A percentile compares a stretch with the other conserved stretches of the same genome.
These are phyloP conservation scores for Gynostemma pentaphyllum DNA, from an alignment of 306 rosid species.

Conservation along the genomic window DNA sequence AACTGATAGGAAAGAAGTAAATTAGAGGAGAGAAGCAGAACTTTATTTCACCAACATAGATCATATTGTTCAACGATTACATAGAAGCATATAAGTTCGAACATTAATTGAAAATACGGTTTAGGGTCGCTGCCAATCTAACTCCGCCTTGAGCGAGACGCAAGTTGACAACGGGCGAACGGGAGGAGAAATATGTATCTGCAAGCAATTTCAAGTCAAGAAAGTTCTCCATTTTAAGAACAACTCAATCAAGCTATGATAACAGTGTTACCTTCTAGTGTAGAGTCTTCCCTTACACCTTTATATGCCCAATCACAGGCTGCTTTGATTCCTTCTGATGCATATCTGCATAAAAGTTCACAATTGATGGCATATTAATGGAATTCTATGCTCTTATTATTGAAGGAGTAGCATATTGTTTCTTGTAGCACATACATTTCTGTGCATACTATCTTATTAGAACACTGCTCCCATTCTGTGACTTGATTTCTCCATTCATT, in stretches of 20 bases:
- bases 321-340: conserved; percentile 53
- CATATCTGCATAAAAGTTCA: conserved; percentile 41
- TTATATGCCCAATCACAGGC: conserved; percentile 76
- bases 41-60: background rate
- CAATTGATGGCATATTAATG: background rate
- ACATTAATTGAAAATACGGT: conserved; percentile 43
- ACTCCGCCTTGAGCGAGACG: conserved; percentile 83
- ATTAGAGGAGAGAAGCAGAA: background rate
- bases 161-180: conserved; percentile 41
- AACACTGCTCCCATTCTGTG: conserved; percentile 55
- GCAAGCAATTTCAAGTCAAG: conserved; percentile 2
- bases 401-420: background rate
- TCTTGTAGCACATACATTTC: conserved; percentile 26
- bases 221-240: background rate
- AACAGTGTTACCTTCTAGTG: conserved; percentile 35
- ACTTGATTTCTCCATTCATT: conserved; percentile 54
- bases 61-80: background rate
- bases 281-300: conserved; percentile 47
- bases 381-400: background rate
- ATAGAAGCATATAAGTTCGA: background rate
- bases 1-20: background rate
- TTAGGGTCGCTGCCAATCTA: conserved; percentile 72
- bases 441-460: conserved; percentile 42
- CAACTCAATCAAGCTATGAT: background rate
- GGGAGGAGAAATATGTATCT: conserved; percentile 73